Percentiles rank a stretch among this genome's conserved stretches.
These are phyloP conservation scores for Quercus cerris DNA, from an alignment of 306 rosid species.

Conservation along the genomic window DNA sequence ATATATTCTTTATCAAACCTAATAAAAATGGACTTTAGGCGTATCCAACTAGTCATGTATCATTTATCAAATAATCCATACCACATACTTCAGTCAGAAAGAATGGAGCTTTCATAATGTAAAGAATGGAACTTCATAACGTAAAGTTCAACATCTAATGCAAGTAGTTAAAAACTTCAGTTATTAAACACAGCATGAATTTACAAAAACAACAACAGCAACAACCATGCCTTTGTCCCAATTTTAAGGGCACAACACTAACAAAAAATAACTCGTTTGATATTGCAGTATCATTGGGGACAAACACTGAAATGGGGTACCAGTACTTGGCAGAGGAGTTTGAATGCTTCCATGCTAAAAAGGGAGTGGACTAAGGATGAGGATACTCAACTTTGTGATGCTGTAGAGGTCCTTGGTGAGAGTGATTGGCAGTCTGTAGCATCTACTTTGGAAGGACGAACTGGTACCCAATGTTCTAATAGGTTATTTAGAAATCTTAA, in stretches of 20 bases:
- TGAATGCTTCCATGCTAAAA: slow-evolving; percentile 77
- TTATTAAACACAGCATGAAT: background rate
- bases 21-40: background rate
- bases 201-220: background rate
- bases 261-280: slow-evolving; percentile 53
- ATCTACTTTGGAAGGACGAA: slow-evolving; percentile 71
- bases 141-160: background rate
- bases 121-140: too few species aligned
- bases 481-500: slow-evolving; percentile 51
- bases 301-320: slow-evolving; percentile 21
- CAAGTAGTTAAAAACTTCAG: background rate
- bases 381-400: slow-evolving; percentile 67
- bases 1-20: background rate
- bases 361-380: slow-evolving; percentile 93
- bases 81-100: background rate
- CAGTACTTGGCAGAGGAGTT: slow-evolving; percentile 78
- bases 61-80: background rate
- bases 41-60: background rate
- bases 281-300: slow-evolving; percentile 59
- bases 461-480: slow-evolving; percentile 91
- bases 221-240: too few species aligned
- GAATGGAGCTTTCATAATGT: background rate
- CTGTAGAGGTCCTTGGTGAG: slow-evolving; percentile 61
- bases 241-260: background rate
- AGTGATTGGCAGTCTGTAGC: slow-evolving; percentile 84